Evolutionary conservation across 176 grass and related monocot species (phyloP).

Genomic region (Bonia amplexicaulis): DNA sequence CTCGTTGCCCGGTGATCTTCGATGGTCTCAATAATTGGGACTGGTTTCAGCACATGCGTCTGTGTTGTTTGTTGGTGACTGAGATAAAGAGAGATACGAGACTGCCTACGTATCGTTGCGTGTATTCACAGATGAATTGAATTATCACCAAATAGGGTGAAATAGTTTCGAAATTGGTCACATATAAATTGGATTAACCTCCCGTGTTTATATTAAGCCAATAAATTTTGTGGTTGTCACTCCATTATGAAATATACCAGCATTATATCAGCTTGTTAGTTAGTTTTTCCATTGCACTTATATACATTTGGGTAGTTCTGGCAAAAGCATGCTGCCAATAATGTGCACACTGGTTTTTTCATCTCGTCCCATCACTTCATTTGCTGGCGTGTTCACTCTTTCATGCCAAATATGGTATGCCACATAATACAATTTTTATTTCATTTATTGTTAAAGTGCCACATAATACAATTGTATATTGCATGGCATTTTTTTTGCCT

Average conservation of each 20-base stretch:
- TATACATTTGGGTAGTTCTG: background rate
- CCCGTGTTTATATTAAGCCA: background rate
- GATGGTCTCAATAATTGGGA: no score
- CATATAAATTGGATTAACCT: background rate
- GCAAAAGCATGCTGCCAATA: background rate
- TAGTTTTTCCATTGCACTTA: background rate
- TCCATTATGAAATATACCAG: background rate
- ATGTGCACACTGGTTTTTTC: background rate
- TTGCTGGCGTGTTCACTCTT: background rate
- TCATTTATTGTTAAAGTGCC: background rate
- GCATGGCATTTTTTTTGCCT: background rate
- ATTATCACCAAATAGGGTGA: background rate
- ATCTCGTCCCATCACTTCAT: background rate
- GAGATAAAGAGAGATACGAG: background rate
- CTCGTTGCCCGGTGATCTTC: no score
- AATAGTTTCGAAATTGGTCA: background rate
- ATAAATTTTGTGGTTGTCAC: background rate
- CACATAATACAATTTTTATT: background rate
- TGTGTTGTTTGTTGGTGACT: no score
- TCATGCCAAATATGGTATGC: background rate
- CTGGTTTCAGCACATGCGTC: no score
- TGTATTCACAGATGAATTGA: background rate
- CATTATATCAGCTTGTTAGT: background rate
- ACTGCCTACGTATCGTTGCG: background rate
- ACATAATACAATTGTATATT: constrained; percentile 9